Evolutionary conservation across 495 filamentous ascomycete genomes (phyloP).

Genomic region (Hypoxylon fragiforme): DNA sequence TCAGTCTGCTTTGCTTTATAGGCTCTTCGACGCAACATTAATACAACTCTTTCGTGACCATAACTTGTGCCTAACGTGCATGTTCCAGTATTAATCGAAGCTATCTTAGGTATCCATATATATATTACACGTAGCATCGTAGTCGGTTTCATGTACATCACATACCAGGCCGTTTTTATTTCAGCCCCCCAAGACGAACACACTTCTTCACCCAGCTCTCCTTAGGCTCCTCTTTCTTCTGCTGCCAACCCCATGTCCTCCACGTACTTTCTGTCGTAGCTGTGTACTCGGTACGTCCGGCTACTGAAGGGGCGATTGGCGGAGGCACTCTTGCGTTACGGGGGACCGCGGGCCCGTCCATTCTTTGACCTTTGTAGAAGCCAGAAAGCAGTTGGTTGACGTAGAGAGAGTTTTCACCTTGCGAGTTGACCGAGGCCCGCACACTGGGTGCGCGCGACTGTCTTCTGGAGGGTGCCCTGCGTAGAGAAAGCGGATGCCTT

Average conservation of each 20-base stretch:
- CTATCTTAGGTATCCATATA: no score
- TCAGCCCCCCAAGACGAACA: constrained; percentile 21
- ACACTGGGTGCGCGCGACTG: neutral
- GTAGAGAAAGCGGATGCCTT: no score
- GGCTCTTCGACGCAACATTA: no score
- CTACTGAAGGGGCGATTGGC: constrained; percentile 25
- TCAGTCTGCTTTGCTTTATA: no score
- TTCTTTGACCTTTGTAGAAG: constrained; percentile 19
- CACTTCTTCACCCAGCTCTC: constrained; percentile 26
- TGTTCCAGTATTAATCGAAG: neutral
- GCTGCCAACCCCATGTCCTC: constrained; percentile 31
- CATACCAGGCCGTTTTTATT: neutral
- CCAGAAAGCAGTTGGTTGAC: constrained; percentile 25
- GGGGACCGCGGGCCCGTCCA: constrained; percentile 8
- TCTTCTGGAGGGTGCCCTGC: no score
- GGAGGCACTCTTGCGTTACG: constrained; percentile 19
- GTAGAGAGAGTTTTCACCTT: constrained; percentile 19
- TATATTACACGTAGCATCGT: no score
- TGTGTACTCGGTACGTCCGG: constrained; percentile 22
- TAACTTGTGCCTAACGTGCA: neutral
- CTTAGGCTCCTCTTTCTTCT: constrained; percentile 13
- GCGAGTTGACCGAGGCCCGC: neutral
- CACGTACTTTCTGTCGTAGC: constrained; percentile 26
- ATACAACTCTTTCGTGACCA: no score
- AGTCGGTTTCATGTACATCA: neutral